A percentile compares a stretch with the other conserved stretches of the same genome.
Conservation (phyloP, 1,139 yeast genomes). For the Candida gigantensis region DNA sequence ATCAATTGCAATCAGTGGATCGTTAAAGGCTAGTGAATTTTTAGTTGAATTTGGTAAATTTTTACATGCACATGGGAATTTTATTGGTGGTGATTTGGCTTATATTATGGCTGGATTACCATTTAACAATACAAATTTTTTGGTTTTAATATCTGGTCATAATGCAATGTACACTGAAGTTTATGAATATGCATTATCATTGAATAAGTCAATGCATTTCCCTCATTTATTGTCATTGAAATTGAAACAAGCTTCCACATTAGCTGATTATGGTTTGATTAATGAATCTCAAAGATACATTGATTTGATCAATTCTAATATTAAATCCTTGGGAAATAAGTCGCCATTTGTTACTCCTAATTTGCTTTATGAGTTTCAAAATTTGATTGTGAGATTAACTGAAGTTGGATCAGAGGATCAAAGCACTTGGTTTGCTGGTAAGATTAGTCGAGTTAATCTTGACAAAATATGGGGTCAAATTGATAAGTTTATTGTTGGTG, state of each 20-base stretch:
- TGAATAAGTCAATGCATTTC: slow-evolving; percentile 36
- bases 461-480: slow-evolving; percentile 88
- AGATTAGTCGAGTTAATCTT: slow-evolving; percentile 71
- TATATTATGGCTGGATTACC: slow-evolving; percentile 53
- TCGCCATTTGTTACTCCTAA: slow-evolving; percentile 41
- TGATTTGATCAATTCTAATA: slow-evolving; percentile 49
- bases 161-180: slow-evolving; percentile 59
- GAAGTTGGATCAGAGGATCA: slow-evolving; percentile 43
- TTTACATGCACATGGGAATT: slow-evolving; percentile 31
- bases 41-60: slow-evolving; percentile 57
- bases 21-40: slow-evolving; percentile 40
- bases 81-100: slow-evolving; percentile 46
- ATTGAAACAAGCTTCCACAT: slow-evolving; percentile 59
- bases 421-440: slow-evolving; percentile 61
- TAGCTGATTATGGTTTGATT: slow-evolving; percentile 63
- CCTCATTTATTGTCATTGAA: slow-evolving; percentile 60
- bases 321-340: slow-evolving; percentile 44
- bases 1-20: slow-evolving; percentile 43
- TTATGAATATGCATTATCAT: slow-evolving; percentile 58
- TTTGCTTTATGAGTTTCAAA: slow-evolving; percentile 36
- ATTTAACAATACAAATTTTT: slow-evolving; percentile 22
- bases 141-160: slow-evolving; percentile 23
- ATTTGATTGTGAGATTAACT: slow-evolving; percentile 45
- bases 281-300: slow-evolving; percentile 61
- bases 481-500: slow-evolving; percentile 92